Conservation (phyloP, 345 rosid genomes). For the Arabidopsis thaliana region DNA sequence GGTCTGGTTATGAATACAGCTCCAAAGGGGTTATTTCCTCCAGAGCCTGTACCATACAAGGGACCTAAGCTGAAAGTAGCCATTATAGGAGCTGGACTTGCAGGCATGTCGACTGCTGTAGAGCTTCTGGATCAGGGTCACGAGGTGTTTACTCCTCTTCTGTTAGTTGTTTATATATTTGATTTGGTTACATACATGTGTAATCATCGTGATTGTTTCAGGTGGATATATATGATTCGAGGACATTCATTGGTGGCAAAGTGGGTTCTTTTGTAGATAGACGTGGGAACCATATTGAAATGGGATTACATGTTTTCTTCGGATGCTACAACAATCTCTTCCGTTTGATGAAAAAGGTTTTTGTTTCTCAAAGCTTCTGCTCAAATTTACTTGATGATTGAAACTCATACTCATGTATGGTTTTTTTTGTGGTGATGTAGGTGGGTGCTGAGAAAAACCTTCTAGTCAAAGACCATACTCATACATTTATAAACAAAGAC, state of each 20-base stretch:
- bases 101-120: conserved; percentile 98
- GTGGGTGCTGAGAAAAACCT: conserved; percentile 92
- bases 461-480: conserved; percentile 95
- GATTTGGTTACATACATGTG: conserved; percentile 12
- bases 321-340: conserved; percentile 98
- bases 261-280: conserved; percentile 96
- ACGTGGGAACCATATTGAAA: conserved; percentile 93
- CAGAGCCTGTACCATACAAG: conserved; percentile 86
- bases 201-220: conserved; percentile 41
- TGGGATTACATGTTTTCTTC: conserved; percentile 98
- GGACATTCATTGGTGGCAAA: conserved; percentile 96
- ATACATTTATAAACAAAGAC: conserved; percentile 93
- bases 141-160: conserved; percentile 57
- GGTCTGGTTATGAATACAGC: conserved; percentile 56
- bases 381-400: conserved; percentile 17
- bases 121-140: conserved; percentile 98
- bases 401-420: conserved; percentile 3
- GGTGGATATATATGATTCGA: conserved; percentile 96
- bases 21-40: conserved; percentile 96
- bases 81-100: conserved; percentile 97
- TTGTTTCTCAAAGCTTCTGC: conserved; percentile 1
- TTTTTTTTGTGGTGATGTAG: conserved; percentile 40
- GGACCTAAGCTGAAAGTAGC: conserved; percentile 99
- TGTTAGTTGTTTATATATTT: conserved; percentile 20
- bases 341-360: conserved; percentile 96